Evolutionary conservation across 1,284 basidiomycete species (phyloP), one percentile per base, ranked within the genome.

Genomic region (Sporisorium iseilematis-ciliati): DNA sequence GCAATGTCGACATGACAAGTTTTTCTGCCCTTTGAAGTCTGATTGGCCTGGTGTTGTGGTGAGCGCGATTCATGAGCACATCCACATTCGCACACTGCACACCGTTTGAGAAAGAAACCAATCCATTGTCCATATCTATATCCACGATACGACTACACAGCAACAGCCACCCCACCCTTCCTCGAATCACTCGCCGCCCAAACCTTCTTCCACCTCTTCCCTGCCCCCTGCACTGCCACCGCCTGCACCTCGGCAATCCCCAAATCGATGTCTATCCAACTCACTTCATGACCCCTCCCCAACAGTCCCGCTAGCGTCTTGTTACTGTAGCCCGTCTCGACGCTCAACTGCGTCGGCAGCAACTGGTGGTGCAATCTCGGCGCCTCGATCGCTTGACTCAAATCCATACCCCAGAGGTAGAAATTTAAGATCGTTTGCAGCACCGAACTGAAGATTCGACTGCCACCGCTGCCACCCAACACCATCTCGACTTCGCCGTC

Each of bases 291-390:
- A 0, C 75, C 79, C 14, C 74, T 68, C 0, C 63, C 65, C 41
- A 46, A 41, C 21, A 82, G 53, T 1, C 59, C 75, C 0, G 75
- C 72, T 1, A 80, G 35, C 25, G 69, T 59, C 18, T 70, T 65
- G 2, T 65, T 66, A 46, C 57, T 65, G 55, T 74, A 79, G 10
- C 71, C 67, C 4, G 77, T 81, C 63, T 83, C 81, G n/a, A 71
- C 72, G 20, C 64, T 72, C 4, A 82, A 56, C 25, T 63, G 26
- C 18, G 57, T 58, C 10, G 81, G 81, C 7, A 83, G 61, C 23
- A 83, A 65, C 84, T 98, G 96, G 82, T 97, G 90, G 82, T 98
- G 95, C n/a, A 97, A 84, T n/a, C 95, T 88, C 0, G 93, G 91
- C 71, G 87, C 89, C 85, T 98, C 96, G 40, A 98, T 90, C 0